Base-by-base conservation (phyloP, 2,329 filamentous ascomycete species). In the Colletotrichum somersetense region DNA sequence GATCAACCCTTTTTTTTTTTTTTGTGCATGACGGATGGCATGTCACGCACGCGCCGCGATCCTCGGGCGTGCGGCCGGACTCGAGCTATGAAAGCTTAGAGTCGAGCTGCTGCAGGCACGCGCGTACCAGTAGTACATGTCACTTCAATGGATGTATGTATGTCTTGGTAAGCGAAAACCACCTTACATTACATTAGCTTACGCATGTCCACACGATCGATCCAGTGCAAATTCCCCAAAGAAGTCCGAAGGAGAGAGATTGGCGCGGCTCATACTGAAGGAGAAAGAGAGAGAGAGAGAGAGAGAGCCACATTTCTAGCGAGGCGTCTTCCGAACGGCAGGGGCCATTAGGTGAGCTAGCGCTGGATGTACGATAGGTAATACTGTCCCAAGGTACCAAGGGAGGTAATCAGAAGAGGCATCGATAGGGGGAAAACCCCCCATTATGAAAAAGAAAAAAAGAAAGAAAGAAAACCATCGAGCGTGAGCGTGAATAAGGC, bases 71-170 rank as follows among this genome's bases (percentile, higher is more conserved):
- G 52, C 44, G n/a, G 30, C 65, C 20, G 26, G 64, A 71, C 52
- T 64, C 30, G 44, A 55, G 59, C 46, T 69, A 55, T 56, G 58
- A 53, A 48, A 64, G 58, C 58, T 68, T 53, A 30, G 44, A 58
- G 64, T 52, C 40, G 68, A 68, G 26, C 44, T 71, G 42, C 57
- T 68, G 68, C 68, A 71, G 68, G 58, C 57, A 62, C 64, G 57
- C 68, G 58, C 40, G 38, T 38, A 58, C 56, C 56, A 46, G 33
- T 42, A 53, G 38, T 55, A 46, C 50, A 26, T 55, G 33, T 68
- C 57, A 58, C 50, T 56, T 35, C n/a, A 26, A 67, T 42, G 42
- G n/a, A 18, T 46, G 50, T 35, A 48, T 30, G 20, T 30, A n/a
- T 35, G 30, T 16, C 16, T 56, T 56, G 33, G 30, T 35, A 33